These are phyloP conservation scores for Pleoardoris graminearum DNA, from an alignment of 2,329 filamentous ascomycete species.

Conservation along the genomic window DNA sequence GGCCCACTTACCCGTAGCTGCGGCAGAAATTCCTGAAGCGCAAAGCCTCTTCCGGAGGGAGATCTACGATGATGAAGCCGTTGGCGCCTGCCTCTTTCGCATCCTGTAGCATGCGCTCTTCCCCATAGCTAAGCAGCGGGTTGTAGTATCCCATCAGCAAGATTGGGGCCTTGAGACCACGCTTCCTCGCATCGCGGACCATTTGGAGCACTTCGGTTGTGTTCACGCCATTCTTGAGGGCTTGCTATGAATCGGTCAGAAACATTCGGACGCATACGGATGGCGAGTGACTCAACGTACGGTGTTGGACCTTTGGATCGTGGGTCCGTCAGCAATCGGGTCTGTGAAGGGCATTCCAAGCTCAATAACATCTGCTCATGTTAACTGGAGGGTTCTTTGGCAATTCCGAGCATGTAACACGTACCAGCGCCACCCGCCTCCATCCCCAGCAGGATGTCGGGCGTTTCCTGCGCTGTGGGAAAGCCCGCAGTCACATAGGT, in stretches of 20 bases:
- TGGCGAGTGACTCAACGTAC: conserved; percentile 51
- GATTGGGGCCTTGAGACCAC: conserved; percentile 78
- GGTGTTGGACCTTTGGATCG: conserved; percentile 94
- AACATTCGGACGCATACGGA: conserved; percentile 10
- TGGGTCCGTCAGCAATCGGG: conserved; percentile 95
- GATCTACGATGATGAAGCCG: conserved; percentile 94
- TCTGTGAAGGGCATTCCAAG: conserved; percentile 96
- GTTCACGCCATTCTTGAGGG: conserved; percentile 85
- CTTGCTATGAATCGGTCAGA: conserved; percentile 53
- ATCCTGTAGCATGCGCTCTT: conserved; percentile 84
- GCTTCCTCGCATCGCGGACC: conserved; percentile 76
- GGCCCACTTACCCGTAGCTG: conserved; percentile 66
- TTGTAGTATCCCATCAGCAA: conserved; percentile 99
- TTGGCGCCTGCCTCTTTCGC: conserved; percentile 84
- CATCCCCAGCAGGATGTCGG: conserved; percentile 83
- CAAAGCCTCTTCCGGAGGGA: conserved; percentile 94
- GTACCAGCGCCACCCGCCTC: conserved; percentile 89
- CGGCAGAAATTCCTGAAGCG: conserved; percentile 86
- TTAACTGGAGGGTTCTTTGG: conserved; percentile 17
- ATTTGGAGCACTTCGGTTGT: conserved; percentile 79
- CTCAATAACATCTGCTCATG: conserved; percentile 79
- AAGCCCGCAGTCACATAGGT: conserved; percentile 96
- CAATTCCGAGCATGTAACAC: conserved; percentile 21
- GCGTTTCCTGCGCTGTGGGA: conserved; percentile 78
- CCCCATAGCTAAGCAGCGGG: conserved; percentile 89